Evolutionary conservation across 805 yeast genomes (phyloP), one percentile per base, ranked within the genome.

Genomic region (Pichia nakasei): DNA sequence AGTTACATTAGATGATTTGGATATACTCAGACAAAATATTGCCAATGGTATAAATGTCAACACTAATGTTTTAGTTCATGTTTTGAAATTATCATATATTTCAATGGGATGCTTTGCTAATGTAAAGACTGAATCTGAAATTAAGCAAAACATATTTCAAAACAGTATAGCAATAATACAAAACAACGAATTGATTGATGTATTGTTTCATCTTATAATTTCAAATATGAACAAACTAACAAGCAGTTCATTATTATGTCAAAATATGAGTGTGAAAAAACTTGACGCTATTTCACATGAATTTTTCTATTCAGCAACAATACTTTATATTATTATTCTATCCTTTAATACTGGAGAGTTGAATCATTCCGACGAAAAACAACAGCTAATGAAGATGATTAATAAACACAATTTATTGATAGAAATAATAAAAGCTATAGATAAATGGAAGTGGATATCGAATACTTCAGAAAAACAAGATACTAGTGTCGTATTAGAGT

Each of bases 391-490:
- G 9, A 39, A 43, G 4, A 26, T 46, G 1, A 22, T 60, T 1
- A 50, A 49, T 22, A 35, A 66, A 3, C 41, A 60, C 0, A 66
- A 72, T 24, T 17, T 85, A 1, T 49, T 85, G 33, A 47, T 66
- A 2, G 58, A 58, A 15, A 48, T 85, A 7, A 61, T 77, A 1
- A 59, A 64, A 34, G 69, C 73, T 39, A 68, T 84, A 9, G 89
- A 82, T 48, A 64, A 70, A 37, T 82, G 91, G 85, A 72, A 85
- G 51, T 78, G 85, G 81, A 34, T 63, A 20, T 53, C 60, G 1
- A 44, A 49, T 20, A 61, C 57, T 36, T 31, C 52, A 3, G 55
- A 49, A 13, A 55, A 53, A n/a, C 48, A 44, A 17, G 57, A 49
- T 36, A 45, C 48, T 3, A 27, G 33, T 18, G 21, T 35, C 12